phyloP scores from a whole-genome alignment of 106 monocot species.

The Apostasia ramifera region DNA sequence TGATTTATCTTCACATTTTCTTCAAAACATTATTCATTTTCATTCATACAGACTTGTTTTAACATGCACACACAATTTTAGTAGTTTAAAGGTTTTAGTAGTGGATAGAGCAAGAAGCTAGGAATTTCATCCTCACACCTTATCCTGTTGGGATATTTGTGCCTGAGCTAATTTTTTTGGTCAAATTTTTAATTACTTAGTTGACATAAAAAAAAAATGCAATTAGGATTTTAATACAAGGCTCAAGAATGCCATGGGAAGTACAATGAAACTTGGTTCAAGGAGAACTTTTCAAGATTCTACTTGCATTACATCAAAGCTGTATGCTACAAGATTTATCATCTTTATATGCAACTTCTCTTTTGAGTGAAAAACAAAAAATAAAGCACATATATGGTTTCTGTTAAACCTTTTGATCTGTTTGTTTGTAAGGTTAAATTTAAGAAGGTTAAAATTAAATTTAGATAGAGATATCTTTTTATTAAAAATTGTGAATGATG shows the following conservation, averaged over 20 bases:
- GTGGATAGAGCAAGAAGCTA: conserved; percentile 70
- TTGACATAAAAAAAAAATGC: neutral
- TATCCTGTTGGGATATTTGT: conserved; percentile 54
- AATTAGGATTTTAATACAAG: conserved; percentile 18
- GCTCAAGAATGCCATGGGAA: conserved; percentile 79
- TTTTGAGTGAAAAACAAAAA: no score
- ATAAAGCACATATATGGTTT: no score
- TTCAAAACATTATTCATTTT: no score
- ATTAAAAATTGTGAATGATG: no score
- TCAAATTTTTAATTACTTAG: neutral
- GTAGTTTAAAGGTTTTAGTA: conserved; percentile 35
- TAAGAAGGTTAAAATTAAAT: no score
- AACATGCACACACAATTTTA: neutral
- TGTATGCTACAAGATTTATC: conserved; percentile 26
- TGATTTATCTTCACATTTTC: no score
- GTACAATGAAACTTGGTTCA: conserved; percentile 68
- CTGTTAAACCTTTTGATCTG: no score
- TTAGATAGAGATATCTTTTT: no score
- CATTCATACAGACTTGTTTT: neutral
- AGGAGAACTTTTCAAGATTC: conserved; percentile 50
- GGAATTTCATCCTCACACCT: conserved; percentile 62
- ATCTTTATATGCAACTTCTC: neutral
- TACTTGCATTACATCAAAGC: conserved; percentile 59
- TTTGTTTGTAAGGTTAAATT: no score
- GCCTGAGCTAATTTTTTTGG: neutral